Evolutionary conservation across 352 stramenopile species (phyloP).

Genomic region (Pythium aristosporum): DNA sequence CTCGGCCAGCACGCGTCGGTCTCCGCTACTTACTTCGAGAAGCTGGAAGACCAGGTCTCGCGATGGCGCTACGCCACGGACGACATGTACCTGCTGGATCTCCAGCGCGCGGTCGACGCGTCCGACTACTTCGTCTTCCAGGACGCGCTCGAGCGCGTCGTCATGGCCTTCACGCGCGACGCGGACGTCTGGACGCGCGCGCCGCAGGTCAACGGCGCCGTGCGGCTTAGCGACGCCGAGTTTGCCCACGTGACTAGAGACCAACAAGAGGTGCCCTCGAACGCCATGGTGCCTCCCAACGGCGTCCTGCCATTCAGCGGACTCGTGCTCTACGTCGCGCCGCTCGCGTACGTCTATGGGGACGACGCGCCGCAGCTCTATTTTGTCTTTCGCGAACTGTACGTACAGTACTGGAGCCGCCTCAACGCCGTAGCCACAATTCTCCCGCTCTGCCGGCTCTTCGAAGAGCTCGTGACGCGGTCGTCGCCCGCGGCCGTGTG

Average conservation of each 20-base stretch:
- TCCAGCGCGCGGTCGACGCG: conserved; percentile 75
- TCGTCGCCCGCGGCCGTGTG: conserved; percentile 54
- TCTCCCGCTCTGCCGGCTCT: conserved; percentile 69
- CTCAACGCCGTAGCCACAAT: conserved; percentile 74
- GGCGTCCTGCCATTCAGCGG: conserved; percentile 72
- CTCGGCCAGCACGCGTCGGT: conserved; percentile 24
- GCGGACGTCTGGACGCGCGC: conserved; percentile 41
- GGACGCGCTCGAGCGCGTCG: conserved; percentile 62
- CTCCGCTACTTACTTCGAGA: conserved; percentile 38
- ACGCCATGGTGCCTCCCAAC: conserved; percentile 48
- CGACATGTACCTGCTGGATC: conserved; percentile 78
- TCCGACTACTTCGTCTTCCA: conserved; percentile 85
- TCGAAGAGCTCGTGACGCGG: conserved; percentile 59
- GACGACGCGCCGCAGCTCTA: conserved; percentile 64
- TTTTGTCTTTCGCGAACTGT: conserved; percentile 78
- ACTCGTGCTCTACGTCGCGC: conserved; percentile 70
- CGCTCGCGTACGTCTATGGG: conserved; percentile 69
- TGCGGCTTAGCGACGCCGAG: conserved; percentile 17
- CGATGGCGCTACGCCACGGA: conserved; percentile 60
- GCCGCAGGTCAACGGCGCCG: conserved; percentile 49
- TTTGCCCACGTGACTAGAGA: not conserved
- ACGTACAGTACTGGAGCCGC: conserved; percentile 76
- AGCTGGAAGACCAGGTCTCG: conserved; percentile 38
- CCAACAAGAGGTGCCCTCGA: not conserved
- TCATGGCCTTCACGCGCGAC: conserved; percentile 77